Base-by-base conservation (phyloP, 2,329 filamentous ascomycete genomes). In the Metarhizium sp. region DNA sequence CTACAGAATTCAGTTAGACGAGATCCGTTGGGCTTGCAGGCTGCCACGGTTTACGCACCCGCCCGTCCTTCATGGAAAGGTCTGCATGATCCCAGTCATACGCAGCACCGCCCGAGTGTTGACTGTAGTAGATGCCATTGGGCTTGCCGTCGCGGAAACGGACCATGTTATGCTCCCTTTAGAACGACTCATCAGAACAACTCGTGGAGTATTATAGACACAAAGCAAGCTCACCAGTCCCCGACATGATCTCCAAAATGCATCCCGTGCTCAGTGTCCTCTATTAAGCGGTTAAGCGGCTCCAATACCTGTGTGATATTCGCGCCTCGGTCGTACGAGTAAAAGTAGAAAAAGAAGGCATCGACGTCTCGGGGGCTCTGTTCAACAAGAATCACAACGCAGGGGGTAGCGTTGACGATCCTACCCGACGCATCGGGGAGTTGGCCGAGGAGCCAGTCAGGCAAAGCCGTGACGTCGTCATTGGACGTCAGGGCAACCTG, bases 331-430 rank as follows among this genome's bases (percentile, higher is more conserved):
- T 69, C 62, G 49, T 66, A 68, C 6, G 66, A 68, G 56, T 69
- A 68, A 43, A 69, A 69, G 55, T 69, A 69, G 34, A 67, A 69
- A 58, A 62, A 69, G 29, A 69, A 69, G 1, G 61, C 66, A 30
- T 66, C 66, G 1, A 64, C 4, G 6, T 62, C 58, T 1, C 45
- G 43, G 5, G 55, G 29, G 34, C 36, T 54, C 53, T 60, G 57
- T 29, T 64, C 61, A 0, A 66, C 61, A 3, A 68, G 50, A 18
- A 68, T 54, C 25, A 68, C 64, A 6, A 65, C 64, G 51, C 63
- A 67, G 1, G 65, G 55, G 5, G 65, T 67, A 6, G 63, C 58
- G 18, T 66, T 63, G 38, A 42, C 60, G 2, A 63, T 57, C 16
- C 11, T 48, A 14, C 65, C 65, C 8, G 40, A 38, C 2, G 42